Base-by-base conservation (phyloP, 805 yeast species). In the Starmerella roubikii region DNA sequence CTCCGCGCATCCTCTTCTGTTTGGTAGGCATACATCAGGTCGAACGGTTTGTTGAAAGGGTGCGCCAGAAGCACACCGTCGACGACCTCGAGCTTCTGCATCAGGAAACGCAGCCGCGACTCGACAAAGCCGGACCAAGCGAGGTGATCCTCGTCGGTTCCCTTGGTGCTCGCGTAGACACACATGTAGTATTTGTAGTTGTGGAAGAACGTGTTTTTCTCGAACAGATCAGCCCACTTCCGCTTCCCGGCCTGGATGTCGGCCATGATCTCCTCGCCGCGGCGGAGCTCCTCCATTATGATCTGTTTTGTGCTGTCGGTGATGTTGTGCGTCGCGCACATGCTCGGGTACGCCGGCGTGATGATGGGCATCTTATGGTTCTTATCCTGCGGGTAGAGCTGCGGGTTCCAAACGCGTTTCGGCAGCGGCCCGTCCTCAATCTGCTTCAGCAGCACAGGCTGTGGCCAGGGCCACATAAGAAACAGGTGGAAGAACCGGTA, bases 311-410 rank as follows among this genome's bases (percentile, higher is more conserved):
- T 88, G 0, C 96, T 84, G 15, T 71, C 73, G 2, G 93, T 78
- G 32, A 91, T 86, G 57, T 91, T 91, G 58, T 91, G 98, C 1
- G 98, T 91, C 0, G 98, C 95, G 62, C 98, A 91, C 98, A 91
- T 91, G 1, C 96, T 86, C 1, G 95, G 95, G 55, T 85, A 84
- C 0, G 97, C 97, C 0, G 98, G 98, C 0, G 98, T 91, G 42
- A 91, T 91, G 10, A 91, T 94, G 0, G 98, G 98, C 98, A 91
- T 91, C 49, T 77, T 67, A 59, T 91, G 98, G 25, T 74, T 74
- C 44, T 93, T 71, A 58, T 91, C 98, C 51, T 76, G 83, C 1
- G 91, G 78, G 55, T 91, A 91, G 3, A 88, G 61, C 46, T 79
- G 71, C 15, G 98, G 98, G 57, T 91, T 91, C 98, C 98, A 91